phyloP scores from a whole-genome alignment of 306 rosid genomes.

The Ormosia emarginata region DNA sequence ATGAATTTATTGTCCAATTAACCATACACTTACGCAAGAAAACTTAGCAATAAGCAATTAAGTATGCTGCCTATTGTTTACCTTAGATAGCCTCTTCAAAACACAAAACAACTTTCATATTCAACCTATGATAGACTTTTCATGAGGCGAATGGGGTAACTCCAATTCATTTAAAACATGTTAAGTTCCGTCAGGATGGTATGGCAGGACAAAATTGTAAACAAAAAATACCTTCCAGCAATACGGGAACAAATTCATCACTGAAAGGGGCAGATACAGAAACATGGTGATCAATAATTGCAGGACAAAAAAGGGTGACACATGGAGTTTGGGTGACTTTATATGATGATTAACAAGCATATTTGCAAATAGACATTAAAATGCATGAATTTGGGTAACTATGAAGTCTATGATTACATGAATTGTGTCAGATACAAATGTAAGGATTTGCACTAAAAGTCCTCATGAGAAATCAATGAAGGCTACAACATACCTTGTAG shows the following conservation, averaged over 20 bases:
- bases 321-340: neutral
- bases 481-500: conserved; percentile 64
- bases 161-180: neutral
- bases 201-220: neutral
- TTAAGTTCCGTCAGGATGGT: neutral
- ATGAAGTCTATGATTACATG: neutral
- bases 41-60: neutral
- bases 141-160: neutral
- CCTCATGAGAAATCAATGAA: conserved; percentile 1
- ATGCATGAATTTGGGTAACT: neutral
- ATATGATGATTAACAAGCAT: neutral
- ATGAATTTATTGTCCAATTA: neutral
- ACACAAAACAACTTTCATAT: neutral
- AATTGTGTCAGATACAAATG: neutral
- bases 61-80: neutral
- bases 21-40: neutral
- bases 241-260: conserved; percentile 1
- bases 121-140: neutral
- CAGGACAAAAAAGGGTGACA: neutral
- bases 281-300: neutral
- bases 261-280: neutral
- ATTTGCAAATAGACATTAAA: conserved; percentile 11
- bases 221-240: neutral
- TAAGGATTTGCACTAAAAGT: neutral
- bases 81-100: conserved; percentile 11